phyloP scores from a whole-genome alignment of 2,329 filamentous ascomycete species.

The Beauveria caledonica region DNA sequence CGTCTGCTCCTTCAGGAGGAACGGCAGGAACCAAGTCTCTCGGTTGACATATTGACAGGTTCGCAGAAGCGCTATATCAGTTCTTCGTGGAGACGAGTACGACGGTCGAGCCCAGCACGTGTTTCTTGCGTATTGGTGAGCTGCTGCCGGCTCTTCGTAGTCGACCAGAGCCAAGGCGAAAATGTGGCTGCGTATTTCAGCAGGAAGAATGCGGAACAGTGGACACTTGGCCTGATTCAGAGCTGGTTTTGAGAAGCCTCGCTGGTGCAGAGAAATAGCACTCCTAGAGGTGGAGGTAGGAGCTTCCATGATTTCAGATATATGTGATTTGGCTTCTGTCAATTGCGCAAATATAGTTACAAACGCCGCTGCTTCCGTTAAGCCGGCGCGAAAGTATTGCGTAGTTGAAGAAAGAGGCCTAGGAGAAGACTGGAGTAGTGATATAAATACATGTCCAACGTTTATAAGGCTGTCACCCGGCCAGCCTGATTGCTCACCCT shows the following conservation, averaged over 20 bases:
- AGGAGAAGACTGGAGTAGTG: no score
- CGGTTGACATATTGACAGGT: conserved; percentile 34
- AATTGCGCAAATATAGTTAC: no score
- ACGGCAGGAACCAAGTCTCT: conserved; percentile 36
- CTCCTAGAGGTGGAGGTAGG: no score
- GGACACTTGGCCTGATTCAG: not conserved
- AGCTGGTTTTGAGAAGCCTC: not conserved
- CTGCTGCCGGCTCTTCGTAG: conserved; percentile 24
- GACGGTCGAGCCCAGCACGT: conserved; percentile 33
- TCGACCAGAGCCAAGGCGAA: conserved; percentile 33
- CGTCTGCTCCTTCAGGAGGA: conserved; percentile 29
- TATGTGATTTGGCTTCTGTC: no score
- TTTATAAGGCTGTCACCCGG: no score
- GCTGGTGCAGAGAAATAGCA: not conserved
- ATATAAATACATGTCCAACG: no score
- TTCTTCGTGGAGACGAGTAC: conserved; percentile 29
- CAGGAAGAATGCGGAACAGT: conserved; percentile 33
- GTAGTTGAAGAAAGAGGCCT: no score
- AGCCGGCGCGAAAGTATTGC: no score
- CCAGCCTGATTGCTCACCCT: no score
- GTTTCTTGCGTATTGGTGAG: conserved; percentile 18
- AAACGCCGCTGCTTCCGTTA: no score
- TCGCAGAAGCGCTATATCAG: conserved; percentile 29
- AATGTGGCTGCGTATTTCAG: conserved; percentile 40
- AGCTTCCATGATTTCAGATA: no score